Evolutionary conservation across 441 rosid genomes (phyloP).

Genomic region (Theobroma grandiflorum): DNA sequence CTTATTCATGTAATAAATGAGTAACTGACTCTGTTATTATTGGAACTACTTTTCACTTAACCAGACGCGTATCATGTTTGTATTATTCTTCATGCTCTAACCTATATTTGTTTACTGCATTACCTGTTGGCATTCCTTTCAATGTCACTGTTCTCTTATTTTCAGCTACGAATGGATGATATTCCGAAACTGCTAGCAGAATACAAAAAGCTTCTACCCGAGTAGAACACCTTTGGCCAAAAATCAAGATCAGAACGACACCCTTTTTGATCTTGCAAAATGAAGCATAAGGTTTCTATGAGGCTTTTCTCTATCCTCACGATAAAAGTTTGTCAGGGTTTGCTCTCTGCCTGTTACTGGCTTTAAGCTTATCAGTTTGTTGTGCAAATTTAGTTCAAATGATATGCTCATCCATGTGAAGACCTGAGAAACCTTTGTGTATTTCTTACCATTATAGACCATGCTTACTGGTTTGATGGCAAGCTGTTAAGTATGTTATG

Average conservation of each 20-base stretch:
- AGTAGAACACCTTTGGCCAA: conserved; percentile 35
- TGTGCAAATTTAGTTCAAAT: not conserved
- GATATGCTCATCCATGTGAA: not conserved
- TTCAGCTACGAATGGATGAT: conserved; percentile 83
- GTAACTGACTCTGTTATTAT: not conserved
- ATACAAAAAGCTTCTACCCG: conserved; percentile 60
- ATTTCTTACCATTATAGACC: not conserved
- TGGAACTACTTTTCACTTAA: conserved; percentile 13
- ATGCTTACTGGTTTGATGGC: not conserved
- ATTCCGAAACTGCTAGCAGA: conserved; percentile 81
- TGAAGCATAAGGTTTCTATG: not conserved
- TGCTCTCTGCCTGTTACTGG: not conserved
- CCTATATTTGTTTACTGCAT: not conserved
- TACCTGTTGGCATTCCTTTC: not conserved
- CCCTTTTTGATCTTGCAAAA: conserved; percentile 2
- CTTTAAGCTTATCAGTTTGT: not conserved
- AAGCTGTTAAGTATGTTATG: not conserved
- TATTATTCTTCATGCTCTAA: not conserved
- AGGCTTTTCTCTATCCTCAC: not conserved
- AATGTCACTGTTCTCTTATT: conserved; percentile 31
- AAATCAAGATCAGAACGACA: not conserved
- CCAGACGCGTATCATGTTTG: not conserved
- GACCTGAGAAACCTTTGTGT: not conserved
- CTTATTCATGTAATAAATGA: not conserved
- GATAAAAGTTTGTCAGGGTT: not conserved